Evolutionary conservation across 345 rosid species (phyloP), one percentile per base, ranked within the genome.

Genomic region (Geranium rotundifolium): DNA sequence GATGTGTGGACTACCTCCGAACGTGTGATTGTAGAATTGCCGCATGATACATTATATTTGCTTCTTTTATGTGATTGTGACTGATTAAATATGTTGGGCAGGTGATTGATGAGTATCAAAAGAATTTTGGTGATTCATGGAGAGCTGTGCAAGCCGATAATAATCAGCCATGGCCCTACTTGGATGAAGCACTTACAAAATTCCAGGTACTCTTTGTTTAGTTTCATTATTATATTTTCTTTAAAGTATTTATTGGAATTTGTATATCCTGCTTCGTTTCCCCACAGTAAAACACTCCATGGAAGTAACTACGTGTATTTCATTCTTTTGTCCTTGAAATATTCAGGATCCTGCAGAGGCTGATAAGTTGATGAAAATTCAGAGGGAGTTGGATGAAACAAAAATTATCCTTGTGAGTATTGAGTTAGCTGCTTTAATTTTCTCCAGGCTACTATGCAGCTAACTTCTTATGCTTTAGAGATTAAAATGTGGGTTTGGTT

Each of bases 341-440:
- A 70, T 67, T 69, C 82, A 93, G 99, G 97, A 93, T 72, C 99
- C 97, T 69, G 96, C 92, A 13, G 99, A 93, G 77, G 99, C 99
- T 5, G 99, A 88, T 73, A 95, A 90, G 74, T 80, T 90, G 75
- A 68, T 95, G 85, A 95, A 82, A 81, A 95, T 90, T 70, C 99
- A 90, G 75, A 86, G 93, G 81, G 97, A 90, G 72, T 82, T 95
- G 86, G 97, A 95, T 71, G 97, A 95, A 72, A 95, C 99, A 7
- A 95, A 95, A 79, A 90, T 95, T 72, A 88, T 95, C 72, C 97
- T 95, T 60, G 96, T 95, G 80, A 84, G 96, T 80, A 18, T 60
- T 19, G 5, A 46, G 14, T 58, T 17, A 17, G 29, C 29, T 46
- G 52, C 16, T 7, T 46, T 46, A 46, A 46, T 46, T 46, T 46